Evolutionary conservation across 495 filamentous ascomycete genomes (phyloP), one percentile per base, ranked within the genome.

Genomic region (Trypethelium eluteriae): DNA sequence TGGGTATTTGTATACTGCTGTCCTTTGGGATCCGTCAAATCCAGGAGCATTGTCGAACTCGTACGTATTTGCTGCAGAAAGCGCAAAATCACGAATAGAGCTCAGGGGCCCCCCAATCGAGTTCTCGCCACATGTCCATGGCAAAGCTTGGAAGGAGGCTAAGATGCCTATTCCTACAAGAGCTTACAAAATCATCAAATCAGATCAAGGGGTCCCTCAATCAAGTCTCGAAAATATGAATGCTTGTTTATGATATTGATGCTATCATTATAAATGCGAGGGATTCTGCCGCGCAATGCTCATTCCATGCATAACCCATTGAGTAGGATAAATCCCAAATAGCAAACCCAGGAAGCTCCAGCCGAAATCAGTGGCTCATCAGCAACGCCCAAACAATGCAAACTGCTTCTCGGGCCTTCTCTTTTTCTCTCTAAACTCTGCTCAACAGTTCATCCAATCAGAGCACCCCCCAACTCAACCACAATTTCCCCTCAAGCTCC

Each of bases 221-320:
- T 44, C 41, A 44, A 25, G 25, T 25, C 25, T 25, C 25, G 25
- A 25, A 25, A 25, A 25, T 25, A 25, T 25, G 25, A 25, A 53
- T 53, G 49, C 49, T 53, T n/a, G n/a, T 25, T 14, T 53, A 14
- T 25, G 16, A 14, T 16, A 53, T 53, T n/a, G 18, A 53, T 16
- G 49, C 11, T 53, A 53, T n/a, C 18, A 14, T 5, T 53, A 53
- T n/a, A 53, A 53, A 53, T 53, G 49, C 49, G 5, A 53, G 7
- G 41, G 14, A 7, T 16, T 46, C 41, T 0, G 11, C 49, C 41
- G 14, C 14, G 49, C 18, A 5, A 53, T 53, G 49, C 11, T 2
- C 49, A 25, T 16, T 53, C n/a, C 9, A 53, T 53, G 49, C 49
- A 53, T n/a, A 46, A 53, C 49, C 49, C n/a, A 53, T 53, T 53